Percentiles rank a stretch among this genome's conserved stretches.
phyloP scores from a whole-genome alignment of 2,329 filamentous ascomycete species.

The Fusarium citri region DNA sequence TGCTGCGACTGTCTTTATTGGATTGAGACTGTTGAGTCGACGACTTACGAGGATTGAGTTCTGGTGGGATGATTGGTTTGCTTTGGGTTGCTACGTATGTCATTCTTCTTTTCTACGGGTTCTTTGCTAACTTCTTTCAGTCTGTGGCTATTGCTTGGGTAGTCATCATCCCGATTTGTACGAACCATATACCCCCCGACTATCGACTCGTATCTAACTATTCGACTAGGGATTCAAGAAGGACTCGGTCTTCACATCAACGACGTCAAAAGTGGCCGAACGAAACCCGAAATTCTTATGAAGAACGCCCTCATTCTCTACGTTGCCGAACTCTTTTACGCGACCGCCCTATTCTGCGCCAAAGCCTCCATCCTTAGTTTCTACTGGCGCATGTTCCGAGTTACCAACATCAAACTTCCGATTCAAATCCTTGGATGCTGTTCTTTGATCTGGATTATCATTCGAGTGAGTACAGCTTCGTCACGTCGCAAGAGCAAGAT shows the following conservation, averaged over 20 bases:
- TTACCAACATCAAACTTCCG: slow-evolving; percentile 42
- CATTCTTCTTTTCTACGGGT: fast-evolving
- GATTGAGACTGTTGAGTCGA: slow-evolving; percentile 26
- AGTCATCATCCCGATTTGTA: slow-evolving; percentile 32
- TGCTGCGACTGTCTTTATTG: slow-evolving; percentile 29
- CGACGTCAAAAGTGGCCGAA: slow-evolving; percentile 13
- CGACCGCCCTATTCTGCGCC: slow-evolving; percentile 43
- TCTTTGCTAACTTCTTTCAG: slow-evolving; percentile 8
- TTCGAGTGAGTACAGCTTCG: slow-evolving; percentile 41
- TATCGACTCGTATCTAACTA: background rate
- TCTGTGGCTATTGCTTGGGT: slow-evolving; percentile 32
- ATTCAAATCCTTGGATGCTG: slow-evolving; percentile 43
- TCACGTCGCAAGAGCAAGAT: too few relatives aligned
- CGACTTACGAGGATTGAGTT: slow-evolving; percentile 32
- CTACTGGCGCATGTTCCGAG: slow-evolving; percentile 50
- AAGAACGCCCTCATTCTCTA: slow-evolving; percentile 27
- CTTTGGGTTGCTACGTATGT: slow-evolving; percentile 30
- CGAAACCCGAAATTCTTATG: slow-evolving; percentile 14
- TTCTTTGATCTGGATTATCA: slow-evolving; percentile 46
- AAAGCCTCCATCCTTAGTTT: slow-evolving; percentile 47
- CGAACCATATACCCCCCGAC: background rate
- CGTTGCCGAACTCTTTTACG: slow-evolving; percentile 46
- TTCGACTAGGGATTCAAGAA: slow-evolving; percentile 23
- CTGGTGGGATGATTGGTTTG: slow-evolving; percentile 40
- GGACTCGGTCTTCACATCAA: slow-evolving; percentile 34